phyloP scores from a whole-genome alignment of 176 grass and related monocot genomes.

The Chrysopogon serrulatus region DNA sequence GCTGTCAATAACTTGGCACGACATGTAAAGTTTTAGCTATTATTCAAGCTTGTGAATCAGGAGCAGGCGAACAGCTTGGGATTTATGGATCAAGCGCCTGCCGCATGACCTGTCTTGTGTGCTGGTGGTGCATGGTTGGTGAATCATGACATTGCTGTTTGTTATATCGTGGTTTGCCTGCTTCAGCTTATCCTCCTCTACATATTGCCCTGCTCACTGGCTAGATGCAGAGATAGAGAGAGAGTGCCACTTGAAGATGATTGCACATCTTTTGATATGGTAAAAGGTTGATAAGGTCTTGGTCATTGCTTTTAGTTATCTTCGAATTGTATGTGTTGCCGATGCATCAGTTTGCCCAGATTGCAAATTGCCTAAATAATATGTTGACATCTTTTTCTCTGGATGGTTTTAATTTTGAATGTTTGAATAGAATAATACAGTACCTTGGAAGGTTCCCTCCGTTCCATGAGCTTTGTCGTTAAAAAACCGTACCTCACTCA shows the following conservation, averaged over 20 bases:
- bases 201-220: neutral
- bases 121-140: neutral
- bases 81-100: no score
- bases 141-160: neutral
- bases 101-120: no score
- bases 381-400: neutral
- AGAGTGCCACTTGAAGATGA: no score
- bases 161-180: no score
- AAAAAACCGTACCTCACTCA: no score
- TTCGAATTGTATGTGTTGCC: neutral
- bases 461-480: no score
- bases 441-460: neutral
- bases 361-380: neutral
- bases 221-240: neutral
- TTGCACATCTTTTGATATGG: neutral
- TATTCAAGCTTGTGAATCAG: no score
- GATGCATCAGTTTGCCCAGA: neutral
- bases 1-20: neutral
- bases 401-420: neutral
- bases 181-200: neutral
- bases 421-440: neutral
- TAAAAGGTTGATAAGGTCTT: neutral
- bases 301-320: neutral
- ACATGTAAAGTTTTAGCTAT: neutral
- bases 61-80: no score